phyloP scores from a whole-genome alignment of 306 rosid genomes.

The Fragaria vesca region DNA sequence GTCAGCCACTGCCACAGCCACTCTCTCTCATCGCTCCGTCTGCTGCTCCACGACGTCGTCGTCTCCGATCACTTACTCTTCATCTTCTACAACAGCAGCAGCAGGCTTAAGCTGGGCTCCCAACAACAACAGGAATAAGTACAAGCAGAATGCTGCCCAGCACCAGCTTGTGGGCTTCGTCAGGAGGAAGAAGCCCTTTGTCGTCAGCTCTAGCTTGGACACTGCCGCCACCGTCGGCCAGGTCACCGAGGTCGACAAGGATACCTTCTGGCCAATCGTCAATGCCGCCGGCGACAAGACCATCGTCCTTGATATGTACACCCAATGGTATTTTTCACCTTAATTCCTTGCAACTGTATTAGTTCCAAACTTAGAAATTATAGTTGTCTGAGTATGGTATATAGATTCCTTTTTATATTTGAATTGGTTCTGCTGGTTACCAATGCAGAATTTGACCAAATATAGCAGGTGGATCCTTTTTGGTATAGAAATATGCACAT shows the following conservation, averaged over 20 bases:
- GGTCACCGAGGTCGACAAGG: slow-evolving; percentile 88
- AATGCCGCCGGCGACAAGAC: slow-evolving; percentile 86
- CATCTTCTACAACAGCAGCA: slow-evolving; percentile 10
- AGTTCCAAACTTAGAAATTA: too few relatives aligned
- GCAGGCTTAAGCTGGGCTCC: slow-evolving; percentile 6
- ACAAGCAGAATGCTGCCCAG: slow-evolving; percentile 16
- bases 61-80: slow-evolving; percentile 25
- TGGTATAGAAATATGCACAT: neutral
- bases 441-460: neutral
- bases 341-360: too few relatives aligned
- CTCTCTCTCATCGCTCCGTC: slow-evolving; percentile 37
- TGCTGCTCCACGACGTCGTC: slow-evolving; percentile 26
- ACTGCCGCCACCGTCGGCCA: slow-evolving; percentile 70
- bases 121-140: neutral
- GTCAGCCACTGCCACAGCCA: slow-evolving; percentile 34
- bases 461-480: neutral
- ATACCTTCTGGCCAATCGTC: slow-evolving; percentile 97
- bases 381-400: too few relatives aligned
- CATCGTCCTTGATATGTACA: slow-evolving; percentile 95
- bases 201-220: slow-evolving; percentile 67
- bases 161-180: slow-evolving; percentile 14
- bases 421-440: neutral
- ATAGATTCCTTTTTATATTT: too few relatives aligned
- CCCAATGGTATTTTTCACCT: slow-evolving; percentile 64
- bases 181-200: slow-evolving; percentile 20